Percentiles rank a stretch among this genome's conserved stretches.
Evolutionary conservation across 2,329 filamentous ascomycete genomes (phyloP).

Genomic region (Alternaria tenuissima): DNA sequence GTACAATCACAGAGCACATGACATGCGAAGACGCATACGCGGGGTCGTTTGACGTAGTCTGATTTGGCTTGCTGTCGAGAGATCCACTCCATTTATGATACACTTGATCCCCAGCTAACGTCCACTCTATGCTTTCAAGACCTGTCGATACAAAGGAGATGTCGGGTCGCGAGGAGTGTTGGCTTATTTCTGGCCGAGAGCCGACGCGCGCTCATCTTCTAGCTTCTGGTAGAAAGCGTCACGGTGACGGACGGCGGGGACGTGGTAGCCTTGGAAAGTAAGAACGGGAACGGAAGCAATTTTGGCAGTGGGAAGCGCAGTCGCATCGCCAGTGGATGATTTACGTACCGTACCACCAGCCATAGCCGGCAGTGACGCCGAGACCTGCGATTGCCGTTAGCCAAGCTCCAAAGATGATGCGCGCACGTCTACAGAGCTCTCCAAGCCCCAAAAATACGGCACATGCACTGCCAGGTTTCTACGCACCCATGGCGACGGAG

Average conservation of each 20-base stretch:
- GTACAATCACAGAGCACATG: background rate
- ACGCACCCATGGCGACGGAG: conserved; percentile 71
- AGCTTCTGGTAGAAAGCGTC: conserved; percentile 70
- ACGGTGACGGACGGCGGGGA: conserved; percentile 69
- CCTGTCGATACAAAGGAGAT: conserved; percentile 40
- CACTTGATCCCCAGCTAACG: conserved; percentile 36
- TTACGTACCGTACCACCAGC: conserved; percentile 71
- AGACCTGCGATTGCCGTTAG: conserved; percentile 60
- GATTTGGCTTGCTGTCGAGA: conserved; percentile 32
- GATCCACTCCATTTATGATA: conserved; percentile 43
- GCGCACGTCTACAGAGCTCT: conserved; percentile 15
- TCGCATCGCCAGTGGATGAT: conserved; percentile 3
- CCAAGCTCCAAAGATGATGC: conserved; percentile 19
- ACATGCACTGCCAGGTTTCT: background rate
- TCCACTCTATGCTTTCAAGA: conserved; percentile 35
- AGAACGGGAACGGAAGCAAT: background rate
- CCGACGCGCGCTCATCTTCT: conserved; percentile 66
- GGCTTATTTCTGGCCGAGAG: conserved; percentile 50
- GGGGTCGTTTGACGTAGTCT: conserved; percentile 10
- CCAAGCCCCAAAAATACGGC: conserved; percentile 1
- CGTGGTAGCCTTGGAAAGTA: conserved; percentile 65
- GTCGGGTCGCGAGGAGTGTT: conserved; percentile 21
- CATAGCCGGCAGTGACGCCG: conserved; percentile 68
- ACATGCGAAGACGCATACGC: background rate
- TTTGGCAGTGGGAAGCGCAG: background rate